phyloP scores from a whole-genome alignment of 2,329 filamentous ascomycete genomes.

The Cordyceps pruinosa region DNA sequence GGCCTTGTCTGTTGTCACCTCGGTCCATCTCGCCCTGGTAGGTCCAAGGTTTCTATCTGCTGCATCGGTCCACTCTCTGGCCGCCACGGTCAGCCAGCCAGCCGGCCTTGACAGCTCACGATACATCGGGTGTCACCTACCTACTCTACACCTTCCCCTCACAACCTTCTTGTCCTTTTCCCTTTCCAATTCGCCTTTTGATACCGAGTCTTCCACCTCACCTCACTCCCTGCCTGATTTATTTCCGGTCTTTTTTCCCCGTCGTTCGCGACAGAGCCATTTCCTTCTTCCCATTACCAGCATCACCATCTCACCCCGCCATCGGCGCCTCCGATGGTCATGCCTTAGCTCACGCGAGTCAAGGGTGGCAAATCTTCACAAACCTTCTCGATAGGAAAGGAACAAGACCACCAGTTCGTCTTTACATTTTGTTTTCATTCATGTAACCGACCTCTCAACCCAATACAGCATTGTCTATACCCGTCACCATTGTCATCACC shows the following conservation, averaged over 20 bases:
- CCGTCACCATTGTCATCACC: neutral
- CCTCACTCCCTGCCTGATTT: neutral
- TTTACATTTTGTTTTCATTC: neutral
- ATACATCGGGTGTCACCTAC: slow-evolving; percentile 5
- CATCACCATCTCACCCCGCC: slow-evolving; percentile 2
- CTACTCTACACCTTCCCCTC: neutral
- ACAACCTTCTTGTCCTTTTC: neutral
- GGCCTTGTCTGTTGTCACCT: neutral
- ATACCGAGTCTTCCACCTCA: neutral
- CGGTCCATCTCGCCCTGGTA: neutral
- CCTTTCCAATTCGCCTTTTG: neutral
- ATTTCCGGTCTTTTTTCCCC: neutral
- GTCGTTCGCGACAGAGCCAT: neutral
- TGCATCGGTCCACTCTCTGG: slow-evolving; percentile 1
- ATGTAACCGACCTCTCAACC: neutral
- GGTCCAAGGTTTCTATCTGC: too few relatives aligned
- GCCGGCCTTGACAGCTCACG: slow-evolving; percentile 4
- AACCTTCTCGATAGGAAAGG: neutral
- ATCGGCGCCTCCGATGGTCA: slow-evolving; percentile 9
- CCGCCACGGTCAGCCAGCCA: neutral
- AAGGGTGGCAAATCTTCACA: slow-evolving; percentile 10
- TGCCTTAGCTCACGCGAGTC: slow-evolving; percentile 12
- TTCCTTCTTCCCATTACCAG: neutral
- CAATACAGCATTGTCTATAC: neutral
- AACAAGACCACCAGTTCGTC: neutral